Evolutionary conservation across 31 red algal species (phyloP), one percentile per base, ranked within the genome.

Genomic region (Endocladia muricata): DNA sequence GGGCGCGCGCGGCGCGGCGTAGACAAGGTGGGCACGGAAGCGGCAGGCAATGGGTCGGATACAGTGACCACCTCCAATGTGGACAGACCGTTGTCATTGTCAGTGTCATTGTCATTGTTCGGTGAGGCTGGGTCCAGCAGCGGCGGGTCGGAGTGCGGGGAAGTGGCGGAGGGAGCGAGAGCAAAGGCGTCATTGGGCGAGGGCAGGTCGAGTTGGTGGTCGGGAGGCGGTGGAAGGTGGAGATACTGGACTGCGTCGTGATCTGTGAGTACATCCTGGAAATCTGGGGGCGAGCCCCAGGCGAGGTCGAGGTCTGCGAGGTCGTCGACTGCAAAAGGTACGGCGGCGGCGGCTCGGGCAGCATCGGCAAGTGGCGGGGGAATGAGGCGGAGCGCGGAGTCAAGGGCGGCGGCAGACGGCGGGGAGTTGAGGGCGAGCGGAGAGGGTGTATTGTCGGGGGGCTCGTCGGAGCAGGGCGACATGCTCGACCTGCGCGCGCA

Each of bases 301-400:
- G n/a, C n/a, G n/a, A n/a, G n/a, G n/a, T n/a, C n/a, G n/a, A 31
- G 68, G 40, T 52, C 15, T 13, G 17, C 25, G 22, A 49, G 36
- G 6, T 73, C 21, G 19, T 73, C 28, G 37, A 73, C 37, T 11
- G 68, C 4, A 37, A 36, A 52, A 5, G 68, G 68, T 5, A 26
- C 25, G n/a, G 34, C 8, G 38, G 68, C 68, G 40, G 68, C 68
- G 68, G 68, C 41, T 5, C 23, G 41, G 6, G 68, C 68, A 42
- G 68, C 68, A n/a, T 19, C 36, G 3, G 40, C 40, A 25, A 52
- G 68, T 1, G 68, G 68, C 5, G 68, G 40, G 6, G 68, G 40
- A 32, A 52, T 49, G 34, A 25, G 68, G 35, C 41, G n/a, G 68
- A 73, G 43, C n/a, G 68, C 68, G 41, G 68, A 26, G 38, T 28